Evolutionary conservation across 225 moss, liverwort and hornwort genomes (phyloP).

Genomic region (Neckera pumila): DNA sequence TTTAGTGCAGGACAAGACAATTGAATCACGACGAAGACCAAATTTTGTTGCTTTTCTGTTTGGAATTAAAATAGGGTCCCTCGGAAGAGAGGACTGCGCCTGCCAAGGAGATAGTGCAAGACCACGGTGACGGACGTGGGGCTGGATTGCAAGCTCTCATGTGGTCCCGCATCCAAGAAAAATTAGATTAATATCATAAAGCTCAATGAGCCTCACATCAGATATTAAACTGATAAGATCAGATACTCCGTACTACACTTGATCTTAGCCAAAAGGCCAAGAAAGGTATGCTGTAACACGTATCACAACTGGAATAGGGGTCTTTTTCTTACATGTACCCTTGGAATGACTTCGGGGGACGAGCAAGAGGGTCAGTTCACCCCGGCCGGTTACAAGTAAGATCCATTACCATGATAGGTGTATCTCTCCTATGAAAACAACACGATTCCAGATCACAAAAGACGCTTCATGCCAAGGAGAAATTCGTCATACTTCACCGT

Average conservation of each 20-base stretch:
- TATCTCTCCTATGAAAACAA: not conserved
- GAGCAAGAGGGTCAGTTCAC: too few relatives aligned
- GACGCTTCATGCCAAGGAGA: not conserved
- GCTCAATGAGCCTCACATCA: slow-evolving; percentile 48
- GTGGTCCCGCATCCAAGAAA: not conserved
- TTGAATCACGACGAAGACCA: too few relatives aligned
- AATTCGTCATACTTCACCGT: not conserved
- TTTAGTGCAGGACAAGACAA: too few relatives aligned
- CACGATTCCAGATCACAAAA: not conserved
- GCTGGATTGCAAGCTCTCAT: not conserved
- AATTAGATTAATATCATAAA: too few relatives aligned
- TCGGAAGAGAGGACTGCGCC: not conserved
- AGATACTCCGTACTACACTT: slow-evolving; percentile 52
- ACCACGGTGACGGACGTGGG: not conserved
- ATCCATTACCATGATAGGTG: not conserved
- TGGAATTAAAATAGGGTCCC: not conserved
- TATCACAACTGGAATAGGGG: too few relatives aligned
- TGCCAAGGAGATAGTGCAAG: not conserved
- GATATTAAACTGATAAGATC: slow-evolving; percentile 64
- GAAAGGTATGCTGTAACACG: slow-evolving; percentile 34
- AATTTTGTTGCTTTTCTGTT: not conserved
- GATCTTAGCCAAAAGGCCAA: slow-evolving; percentile 73
- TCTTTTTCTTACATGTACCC: too few relatives aligned
- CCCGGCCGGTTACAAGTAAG: not conserved
- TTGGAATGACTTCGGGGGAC: too few relatives aligned